Base-by-base conservation (phyloP, 345 rosid genomes). In the Clarkia xantiana region DNA sequence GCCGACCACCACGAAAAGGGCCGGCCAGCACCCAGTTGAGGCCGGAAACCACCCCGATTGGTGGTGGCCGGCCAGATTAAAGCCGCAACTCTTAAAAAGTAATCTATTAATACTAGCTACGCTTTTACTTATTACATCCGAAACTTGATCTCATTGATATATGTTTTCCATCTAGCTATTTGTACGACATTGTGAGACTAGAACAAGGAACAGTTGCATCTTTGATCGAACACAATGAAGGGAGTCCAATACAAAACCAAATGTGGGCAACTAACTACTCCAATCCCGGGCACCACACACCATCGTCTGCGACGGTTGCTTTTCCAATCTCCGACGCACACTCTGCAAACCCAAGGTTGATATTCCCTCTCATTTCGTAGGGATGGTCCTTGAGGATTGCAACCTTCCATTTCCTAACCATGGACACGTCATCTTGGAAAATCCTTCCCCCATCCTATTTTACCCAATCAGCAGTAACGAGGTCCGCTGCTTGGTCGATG, bases 401-500 rank as follows among this genome's bases (percentile, higher is more conserved):
- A 47, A 75, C 0, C 89, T 74, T 15, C 81, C 86, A 10, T 70
- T 51, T 25, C 62, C 69, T 23, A 70, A 80, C 54, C 73, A 70
- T 38, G 89, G 82, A 0, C 76, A 63, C 34, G 81, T 76, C 49
- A 60, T 82, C 20, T 56, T 82, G 18, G 71, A 61, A 12, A 70
- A 86, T 17, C 88, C 86, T 52, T 81, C 86, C 0, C 79, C 77
- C 0, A 67, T 78, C 52, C 15, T 80, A n/a, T 57, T 74, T 45
- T 82, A 77, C 49, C 73, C 84, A 13, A 82, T 80, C 23, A 66
- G 88, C 51, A 80, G 84, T 53, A 60, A 61, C 3, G 83, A 86
- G 54, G 52, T 79, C 22, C 83, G 88, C 18, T 82, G 91, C 47
- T 59, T 86, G 58, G 88, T 86, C 6, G 87, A 79, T 61, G 56